These are phyloP conservation scores for Phytophthora fragariaefolia DNA, from an alignment of 352 stramenopile genomes.

Conservation along the genomic window DNA sequence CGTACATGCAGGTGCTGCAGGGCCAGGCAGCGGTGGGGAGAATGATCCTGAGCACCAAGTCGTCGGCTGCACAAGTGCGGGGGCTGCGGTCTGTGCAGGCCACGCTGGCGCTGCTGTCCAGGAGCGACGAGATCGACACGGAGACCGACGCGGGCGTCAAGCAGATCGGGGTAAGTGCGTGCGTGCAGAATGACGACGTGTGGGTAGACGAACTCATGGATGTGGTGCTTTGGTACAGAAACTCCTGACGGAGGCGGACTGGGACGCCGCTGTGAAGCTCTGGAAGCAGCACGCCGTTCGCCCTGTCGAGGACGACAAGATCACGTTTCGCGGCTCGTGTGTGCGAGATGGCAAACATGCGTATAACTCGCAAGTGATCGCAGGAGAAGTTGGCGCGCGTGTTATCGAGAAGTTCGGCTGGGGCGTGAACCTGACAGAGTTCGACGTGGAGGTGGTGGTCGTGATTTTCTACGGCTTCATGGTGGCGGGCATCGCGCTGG, in stretches of 20 bases:
- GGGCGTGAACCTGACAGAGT: constrained; percentile 67
- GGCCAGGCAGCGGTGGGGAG: constrained; percentile 73
- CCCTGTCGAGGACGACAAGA: constrained; percentile 27
- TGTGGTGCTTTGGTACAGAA: constrained; percentile 35
- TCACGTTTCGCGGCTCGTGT: constrained; percentile 78
- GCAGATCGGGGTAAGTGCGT: constrained; percentile 69
- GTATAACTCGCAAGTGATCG: constrained; percentile 74
- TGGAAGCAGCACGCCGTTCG: constrained; percentile 55
- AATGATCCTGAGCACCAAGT: constrained; percentile 69
- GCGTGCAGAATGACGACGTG: background rate
- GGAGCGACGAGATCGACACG: constrained; percentile 64
- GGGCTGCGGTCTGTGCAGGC: constrained; percentile 64
- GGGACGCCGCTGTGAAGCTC: constrained; percentile 59
- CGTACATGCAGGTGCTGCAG: constrained; percentile 74
- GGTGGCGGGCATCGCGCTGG: constrained; percentile 70
- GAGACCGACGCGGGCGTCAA: constrained; percentile 50
- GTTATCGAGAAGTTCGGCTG: constrained; percentile 69
- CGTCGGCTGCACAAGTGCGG: constrained; percentile 54
- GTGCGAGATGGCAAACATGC: constrained; percentile 79
- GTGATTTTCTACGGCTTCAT: constrained; percentile 79
- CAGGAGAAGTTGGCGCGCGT: constrained; percentile 61
- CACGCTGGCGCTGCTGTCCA: constrained; percentile 62
- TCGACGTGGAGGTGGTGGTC: constrained; percentile 77
- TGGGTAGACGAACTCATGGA: constrained; percentile 2
- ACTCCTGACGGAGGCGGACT: constrained; percentile 58